Evolutionary conservation across 129 eudicot species (phyloP), one percentile per base, ranked within the genome.

Genomic region (Artemisia tridentata): DNA sequence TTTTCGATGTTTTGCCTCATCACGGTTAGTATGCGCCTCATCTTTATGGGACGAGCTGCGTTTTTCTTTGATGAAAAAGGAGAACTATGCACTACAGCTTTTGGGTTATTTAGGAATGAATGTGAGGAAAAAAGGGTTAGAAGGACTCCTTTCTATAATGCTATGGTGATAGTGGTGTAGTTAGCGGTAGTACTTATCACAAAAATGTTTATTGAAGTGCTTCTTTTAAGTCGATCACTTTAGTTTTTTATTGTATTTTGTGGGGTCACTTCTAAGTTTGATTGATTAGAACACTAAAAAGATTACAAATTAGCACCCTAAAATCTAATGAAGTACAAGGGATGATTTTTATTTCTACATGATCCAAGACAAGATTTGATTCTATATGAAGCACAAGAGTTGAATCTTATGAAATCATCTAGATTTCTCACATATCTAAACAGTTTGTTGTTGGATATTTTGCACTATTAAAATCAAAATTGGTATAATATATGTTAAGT

Each of bases 141-240:
- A 54, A 63, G 50, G 86, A 23, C 50, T 56, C 63, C 82, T 78
- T 77, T 77, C 63, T 77, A 77, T 79, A 80, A 77, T 73, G 85
- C 74, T 38, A 58, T 57, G 70, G 67, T 79, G 90, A 72, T 82
- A 82, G 84, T 85, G 80, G 80, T 82, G 69, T 50, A 16, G 75
- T 69, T 80, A 80, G 85, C 82, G 86, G 80, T 79, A 56, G 86
- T 82, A 58, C 78, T 79, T 82, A 70, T 82, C 90, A 76, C 76
- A 73, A 46, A 84, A 67, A 68, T 64, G 78, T 79, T 53, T 68
- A 68, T 80, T 79, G 83, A 70, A 75, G 72, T 72, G 79, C 76
- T 63, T 76, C 67, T 67, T 78, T 66, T 78, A 53, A 43, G 80
- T 75, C 5, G 34, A 29, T 25, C 77, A 56, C 80, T 66, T 72